Base-by-base conservation (phyloP, 2,329 filamentous ascomycete species). In the Hyphodiscus sp. region DNA sequence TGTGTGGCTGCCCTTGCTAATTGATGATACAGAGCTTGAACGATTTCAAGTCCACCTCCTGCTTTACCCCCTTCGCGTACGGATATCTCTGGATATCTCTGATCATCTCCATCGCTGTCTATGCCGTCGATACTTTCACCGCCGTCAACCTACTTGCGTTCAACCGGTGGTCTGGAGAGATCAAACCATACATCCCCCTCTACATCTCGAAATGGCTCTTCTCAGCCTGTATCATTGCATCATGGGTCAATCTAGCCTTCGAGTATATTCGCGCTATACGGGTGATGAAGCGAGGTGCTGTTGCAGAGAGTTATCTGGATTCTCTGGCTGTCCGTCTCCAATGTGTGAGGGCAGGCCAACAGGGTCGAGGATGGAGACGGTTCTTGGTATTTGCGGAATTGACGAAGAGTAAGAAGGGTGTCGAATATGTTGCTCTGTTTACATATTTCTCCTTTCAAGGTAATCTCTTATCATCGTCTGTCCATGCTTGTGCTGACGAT, bases 201-300 rank as follows among this genome's bases (percentile, higher is more conserved):
- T 74, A 82, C 47, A 80, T 92, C 51, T 87, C 90, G 13, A 95
- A 94, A 73, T 96, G 91, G 91, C 91, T 99, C 68, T 99, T 97
- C 69, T 87, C 89, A 26, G 81, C 83, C 52, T 96, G 91, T 69
- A 97, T 99, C 67, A 86, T 97, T 59, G 77, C 94, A 38, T 97
- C 91, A 10, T 91, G 92, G 69, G 74, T 90, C 59, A 88, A 97
- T 61, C 78, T 95, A 26, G 76, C 74, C 16, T 94, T 87, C 65
- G 88, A 95, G 70, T 90, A 89, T 74, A 67, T 95, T 47, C 82
- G 87, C 51, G 91, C 92, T 23, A 73, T 86, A 57, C 83, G 86
- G 45, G 89, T 95, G 49, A 95, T 97, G 69, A 84, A 78, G 62
- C 82, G 89, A 54, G 89, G 89, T 52, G 91, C 91, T 59, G 87